Evolutionary conservation across 495 filamentous ascomycete genomes (phyloP), one percentile per base, ranked within the genome.

Genomic region (Daldinia decipiens): DNA sequence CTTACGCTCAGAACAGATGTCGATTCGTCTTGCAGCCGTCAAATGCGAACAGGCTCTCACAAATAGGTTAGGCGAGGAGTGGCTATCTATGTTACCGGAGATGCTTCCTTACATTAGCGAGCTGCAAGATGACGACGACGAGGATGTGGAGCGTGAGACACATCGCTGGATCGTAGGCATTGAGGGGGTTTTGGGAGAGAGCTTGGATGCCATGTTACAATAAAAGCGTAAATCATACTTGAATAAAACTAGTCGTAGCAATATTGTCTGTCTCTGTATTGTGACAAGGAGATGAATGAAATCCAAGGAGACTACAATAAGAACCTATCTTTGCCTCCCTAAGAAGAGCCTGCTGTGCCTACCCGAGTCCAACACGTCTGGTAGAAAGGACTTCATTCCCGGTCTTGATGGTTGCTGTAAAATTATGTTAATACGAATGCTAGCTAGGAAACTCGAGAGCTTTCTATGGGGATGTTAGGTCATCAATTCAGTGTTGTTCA

Each of bases 91-190:
- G 78, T 79, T 98, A 77, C 92, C 94, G 0, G 95, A 99, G 85
- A 97, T 97, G 89, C 81, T 98, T 71, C 95, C 95, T 34, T 91
- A 92, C 60, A 95, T 99, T 56, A 94, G 91, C 67, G 95, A 99
- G 80, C 74, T 96, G 68, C 91, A 95, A 83, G 96, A 99, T 78
- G 95, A 99, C 78, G 95, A 97, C 69, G 93, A 98, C 69, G 95
- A 98, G 79, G 82, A 79, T 26, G 94, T 99, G 40, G 95, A 98
- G 84, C 82, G 88, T 71, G 95, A 97, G 82, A 92, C 92, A 8
- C 84, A 91, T 75, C 86, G 88, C 62, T 95, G 95, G 93, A 92
- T 97, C 67, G 88, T 89, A 79, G 86, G 84, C 78, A 94, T 99
- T 73, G 95, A 98, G 79, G 86, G 84, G 57, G 90, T 94, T 32